Evolutionary conservation across 345 rosid species (phyloP), one percentile per base, ranked within the genome.

Genomic region (Citrus reticulata): DNA sequence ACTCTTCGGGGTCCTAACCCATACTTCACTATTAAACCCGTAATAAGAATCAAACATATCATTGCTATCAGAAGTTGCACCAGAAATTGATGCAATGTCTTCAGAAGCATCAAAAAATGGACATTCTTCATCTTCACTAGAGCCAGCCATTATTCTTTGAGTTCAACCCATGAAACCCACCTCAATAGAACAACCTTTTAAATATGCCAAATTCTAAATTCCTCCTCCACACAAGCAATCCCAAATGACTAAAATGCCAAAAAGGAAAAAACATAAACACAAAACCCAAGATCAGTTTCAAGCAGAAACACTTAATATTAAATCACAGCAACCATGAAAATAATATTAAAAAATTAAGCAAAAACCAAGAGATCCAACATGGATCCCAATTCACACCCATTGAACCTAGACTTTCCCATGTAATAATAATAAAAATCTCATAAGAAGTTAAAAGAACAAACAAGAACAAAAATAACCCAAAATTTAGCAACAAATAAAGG

Each of bases 311-410:
- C 70, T 72, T 74, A 72, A 75, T 75, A 75, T 63, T 71, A 79
- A 77, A 77, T 32, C 57, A 84, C 65, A 51, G 72, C 49, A 76
- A 61, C 60, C 65, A 67, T 73, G 66, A 63, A 51, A 73, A 73
- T 70, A 61, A 75, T 61, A 58, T 22, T 49, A 24, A 73, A 67
- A 61, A 76, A 62, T 37, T 82, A 85, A 84, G 75, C 79, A 76
- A n/a, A 88, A 86, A 77, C 83, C 88, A 87, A 85, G 84, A 89
- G 85, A 95, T 89, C 95, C 89, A 89, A 86, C 92, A 91, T 86
- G 86, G 96, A 93, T 95, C 96, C 95, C 98, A 83, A 91, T 84
- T 89, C 84, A 87, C 72, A 85, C 83, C 81, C 90, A 85, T 82
- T 88, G 98, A 92, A 93, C 84, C 89, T 88, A 81, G 87, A 79